Evolutionary conservation across 495 filamentous ascomycete genomes (phyloP).

Genomic region (Daldinia caldariorum): DNA sequence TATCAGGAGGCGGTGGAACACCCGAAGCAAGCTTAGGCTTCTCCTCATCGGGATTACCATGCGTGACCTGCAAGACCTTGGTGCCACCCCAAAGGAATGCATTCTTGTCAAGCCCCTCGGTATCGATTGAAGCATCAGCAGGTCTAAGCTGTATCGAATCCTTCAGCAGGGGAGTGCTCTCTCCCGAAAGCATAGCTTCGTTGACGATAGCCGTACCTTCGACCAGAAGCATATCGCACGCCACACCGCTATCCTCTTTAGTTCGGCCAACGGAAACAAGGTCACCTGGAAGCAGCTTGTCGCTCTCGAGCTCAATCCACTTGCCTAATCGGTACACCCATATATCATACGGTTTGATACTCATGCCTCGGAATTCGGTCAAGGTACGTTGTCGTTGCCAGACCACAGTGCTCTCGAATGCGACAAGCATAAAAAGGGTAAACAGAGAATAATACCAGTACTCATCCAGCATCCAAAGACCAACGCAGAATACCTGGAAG

Average conservation of each 20-base stretch:
- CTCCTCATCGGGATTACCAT: conserved; percentile 78
- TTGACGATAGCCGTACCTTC: conserved; percentile 98
- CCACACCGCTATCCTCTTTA: conserved; percentile 96
- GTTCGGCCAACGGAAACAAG: conserved; percentile 93
- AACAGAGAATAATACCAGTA: conserved; percentile 99
- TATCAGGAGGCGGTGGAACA: conserved; percentile 80
- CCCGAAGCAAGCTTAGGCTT: conserved; percentile 73
- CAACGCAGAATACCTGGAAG: conserved; percentile 98
- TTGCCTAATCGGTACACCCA: conserved; percentile 86
- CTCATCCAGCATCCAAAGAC: conserved; percentile 98
- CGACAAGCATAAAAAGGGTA: conserved; percentile 96
- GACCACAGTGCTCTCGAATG: conserved; percentile 97
- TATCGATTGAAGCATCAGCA: conserved; percentile 81
- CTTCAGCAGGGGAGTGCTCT: conserved; percentile 96
- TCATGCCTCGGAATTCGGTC: conserved; percentile 98
- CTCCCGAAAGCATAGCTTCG: conserved; percentile 98
- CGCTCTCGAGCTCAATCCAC: conserved; percentile 90
- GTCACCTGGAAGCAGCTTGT: conserved; percentile 95
- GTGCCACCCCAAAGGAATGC: conserved; percentile 96
- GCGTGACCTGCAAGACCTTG: conserved; percentile 95
- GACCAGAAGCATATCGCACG: conserved; percentile 94
- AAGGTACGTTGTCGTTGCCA: conserved; percentile 99
- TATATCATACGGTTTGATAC: conserved; percentile 95
- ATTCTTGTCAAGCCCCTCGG: conserved; percentile 94
- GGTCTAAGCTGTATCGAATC: conserved; percentile 95